Evolutionary conservation across 1,139 yeast genomes (phyloP).

Genomic region (Hemisphaericaspora xylanilytica): DNA sequence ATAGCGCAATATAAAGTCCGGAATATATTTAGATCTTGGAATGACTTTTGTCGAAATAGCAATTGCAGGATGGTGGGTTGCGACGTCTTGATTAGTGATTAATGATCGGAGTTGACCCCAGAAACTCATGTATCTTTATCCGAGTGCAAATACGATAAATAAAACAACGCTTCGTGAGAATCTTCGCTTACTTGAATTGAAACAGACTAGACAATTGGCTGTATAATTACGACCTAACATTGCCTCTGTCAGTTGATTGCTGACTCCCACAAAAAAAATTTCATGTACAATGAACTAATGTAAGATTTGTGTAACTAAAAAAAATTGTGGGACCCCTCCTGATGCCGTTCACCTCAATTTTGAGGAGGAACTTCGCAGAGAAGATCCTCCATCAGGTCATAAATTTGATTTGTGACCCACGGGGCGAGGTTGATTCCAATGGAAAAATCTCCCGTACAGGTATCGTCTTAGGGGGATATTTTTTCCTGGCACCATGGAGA

Average conservation of each 20-base stretch:
- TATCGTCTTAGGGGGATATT: background rate
- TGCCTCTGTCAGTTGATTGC: too few species aligned
- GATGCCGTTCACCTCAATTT: background rate
- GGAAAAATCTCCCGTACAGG: background rate
- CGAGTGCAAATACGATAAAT: too few species aligned
- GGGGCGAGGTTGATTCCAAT: background rate
- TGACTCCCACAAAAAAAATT: too few species aligned
- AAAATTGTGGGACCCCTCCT: background rate
- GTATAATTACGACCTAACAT: too few species aligned
- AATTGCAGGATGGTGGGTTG: slow-evolving; percentile 1
- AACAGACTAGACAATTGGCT: too few species aligned
- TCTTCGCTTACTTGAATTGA: too few species aligned
- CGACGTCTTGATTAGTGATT: slow-evolving; percentile 12
- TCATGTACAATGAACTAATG: too few species aligned
- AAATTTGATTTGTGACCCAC: background rate
- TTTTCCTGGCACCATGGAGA: too few species aligned
- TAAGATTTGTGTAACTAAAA: background rate
- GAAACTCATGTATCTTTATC: slow-evolving; percentile 9
- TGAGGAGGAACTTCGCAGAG: background rate
- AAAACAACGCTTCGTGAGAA: too few species aligned
- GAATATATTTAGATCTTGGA: slow-evolving; percentile 4
- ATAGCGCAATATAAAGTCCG: slow-evolving; percentile 8
- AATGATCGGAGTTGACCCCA: slow-evolving; percentile 13
- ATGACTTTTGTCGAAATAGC: background rate
- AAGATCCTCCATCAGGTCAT: background rate